These are phyloP conservation scores for Phellinidium pouzarii DNA, from an alignment of 1,284 basidiomycete genomes.

Conservation along the genomic window DNA sequence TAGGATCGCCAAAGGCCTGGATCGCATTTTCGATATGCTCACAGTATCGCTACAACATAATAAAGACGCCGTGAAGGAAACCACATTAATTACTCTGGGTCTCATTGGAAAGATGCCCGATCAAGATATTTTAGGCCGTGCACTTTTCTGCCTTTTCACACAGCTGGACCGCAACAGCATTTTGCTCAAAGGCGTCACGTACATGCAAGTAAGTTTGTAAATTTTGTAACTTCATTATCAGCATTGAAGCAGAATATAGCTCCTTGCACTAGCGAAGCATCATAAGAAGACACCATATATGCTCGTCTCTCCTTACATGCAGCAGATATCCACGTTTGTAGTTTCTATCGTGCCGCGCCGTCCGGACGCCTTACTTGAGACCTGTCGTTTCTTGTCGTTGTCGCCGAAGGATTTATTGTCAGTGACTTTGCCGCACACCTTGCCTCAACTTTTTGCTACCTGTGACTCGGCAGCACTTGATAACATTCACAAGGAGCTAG, in stretches of 20 bases:
- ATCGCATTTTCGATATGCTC: conserved; percentile 41
- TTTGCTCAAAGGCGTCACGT: conserved; percentile 62
- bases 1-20: conserved; percentile 31
- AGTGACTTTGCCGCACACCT: conserved; percentile 55
- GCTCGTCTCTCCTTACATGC: conserved; percentile 65
- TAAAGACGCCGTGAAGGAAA: conserved; percentile 48
- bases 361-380: conserved; percentile 53
- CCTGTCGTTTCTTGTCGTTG: conserved; percentile 56
- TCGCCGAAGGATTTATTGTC: conserved; percentile 58
- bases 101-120: conserved; percentile 53
- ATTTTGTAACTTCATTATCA: not conserved
- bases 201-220: conserved; percentile 50
- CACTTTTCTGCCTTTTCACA: conserved; percentile 59
- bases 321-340: conserved; percentile 62
- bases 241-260: conserved; percentile 34
- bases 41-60: conserved; percentile 40
- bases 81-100: conserved; percentile 52
- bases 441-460: conserved; percentile 66
- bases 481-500: conserved; percentile 39
- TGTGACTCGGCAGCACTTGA: conserved; percentile 43
- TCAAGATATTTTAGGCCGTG: conserved; percentile 48
- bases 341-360: conserved; percentile 52
- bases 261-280: conserved; percentile 49
- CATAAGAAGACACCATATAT: conserved; percentile 64
- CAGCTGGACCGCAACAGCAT: conserved; percentile 64